A percentile compares a stretch with the other conserved stretches of the same genome.
Evolutionary conservation across 1,139 yeast genomes (phyloP).

Genomic region (Debaryomycetaceae sp.): DNA sequence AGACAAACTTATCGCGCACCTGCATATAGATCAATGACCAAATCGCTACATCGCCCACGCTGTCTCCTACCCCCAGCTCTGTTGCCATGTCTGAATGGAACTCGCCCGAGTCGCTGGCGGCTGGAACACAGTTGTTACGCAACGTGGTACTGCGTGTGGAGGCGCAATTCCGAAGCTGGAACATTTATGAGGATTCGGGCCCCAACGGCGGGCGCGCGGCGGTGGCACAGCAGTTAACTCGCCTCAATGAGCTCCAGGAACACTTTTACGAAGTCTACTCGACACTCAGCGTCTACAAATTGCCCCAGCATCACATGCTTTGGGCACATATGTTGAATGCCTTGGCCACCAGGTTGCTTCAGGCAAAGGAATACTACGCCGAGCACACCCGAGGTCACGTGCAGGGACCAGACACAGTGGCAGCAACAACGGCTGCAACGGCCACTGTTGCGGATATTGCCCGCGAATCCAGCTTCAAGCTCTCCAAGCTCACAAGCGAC

Average conservation of each 20-base stretch:
- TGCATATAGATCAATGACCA: background rate
- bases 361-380: slow-evolving; percentile 1
- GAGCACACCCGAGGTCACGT: background rate
- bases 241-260: slow-evolving; percentile 18
- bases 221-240: slow-evolving; percentile 7
- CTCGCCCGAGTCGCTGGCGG: slow-evolving; percentile 8
- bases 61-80: no score
- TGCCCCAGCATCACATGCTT: slow-evolving; percentile 14
- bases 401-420: background rate
- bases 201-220: slow-evolving; percentile 2
- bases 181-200: slow-evolving; percentile 1
- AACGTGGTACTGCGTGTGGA: slow-evolving; percentile 3
- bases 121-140: slow-evolving; percentile 4
- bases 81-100: no score
- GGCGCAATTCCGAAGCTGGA: slow-evolving; percentile 3
- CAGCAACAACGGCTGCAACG: no score
- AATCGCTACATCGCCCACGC: background rate
- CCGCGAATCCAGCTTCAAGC: slow-evolving; percentile 4
- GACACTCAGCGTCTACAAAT: slow-evolving; percentile 12
- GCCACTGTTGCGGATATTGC: background rate
- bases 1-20: slow-evolving; percentile 3
- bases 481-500: slow-evolving; percentile 3
- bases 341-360: slow-evolving; percentile 4
- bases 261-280: slow-evolving; percentile 15
- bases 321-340: slow-evolving; percentile 14